Conservation (phyloP, 2,329 filamentous ascomycete species). For the Mycocentrospora acerina region DNA sequence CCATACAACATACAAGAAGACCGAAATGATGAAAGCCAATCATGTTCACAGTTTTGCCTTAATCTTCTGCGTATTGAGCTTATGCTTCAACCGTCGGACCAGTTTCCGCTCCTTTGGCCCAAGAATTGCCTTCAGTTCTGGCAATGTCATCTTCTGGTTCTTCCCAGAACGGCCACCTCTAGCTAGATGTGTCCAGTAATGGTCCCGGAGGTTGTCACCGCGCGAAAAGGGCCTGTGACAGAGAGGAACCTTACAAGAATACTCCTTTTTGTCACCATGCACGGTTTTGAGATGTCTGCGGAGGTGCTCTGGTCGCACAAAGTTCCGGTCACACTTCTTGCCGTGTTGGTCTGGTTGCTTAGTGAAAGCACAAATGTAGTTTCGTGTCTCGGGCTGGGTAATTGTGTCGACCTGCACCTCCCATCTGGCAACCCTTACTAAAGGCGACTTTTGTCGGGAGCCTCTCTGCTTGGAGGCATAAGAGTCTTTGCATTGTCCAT, state of each 20-base stretch:
- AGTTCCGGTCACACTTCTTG: conserved; percentile 8
- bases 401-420: conserved; percentile 1
- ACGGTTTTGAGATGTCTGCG: conserved; percentile 25
- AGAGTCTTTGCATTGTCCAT: not conserved
- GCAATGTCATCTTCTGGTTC: conserved; percentile 18
- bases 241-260: conserved; percentile 13
- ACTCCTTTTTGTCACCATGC: conserved; percentile 6
- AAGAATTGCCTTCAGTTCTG: conserved; percentile 17
- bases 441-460: conserved; percentile 1
- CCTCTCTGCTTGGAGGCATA: not conserved
- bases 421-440: conserved; percentile 19
- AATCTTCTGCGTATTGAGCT: conserved; percentile 4
- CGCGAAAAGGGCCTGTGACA: conserved; percentile 18
- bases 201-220: conserved; percentile 26
- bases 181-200: conserved; percentile 28
- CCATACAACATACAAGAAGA: too few species aligned
- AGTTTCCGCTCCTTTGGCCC: conserved; percentile 18
- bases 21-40: too few species aligned
- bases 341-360: not conserved
- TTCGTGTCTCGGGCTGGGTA: conserved; percentile 6
- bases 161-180: conserved; percentile 17
- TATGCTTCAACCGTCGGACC: conserved; percentile 12
- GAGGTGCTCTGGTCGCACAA: conserved; percentile 23
- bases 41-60: too few species aligned
- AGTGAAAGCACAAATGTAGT: conserved; percentile 8